These are phyloP conservation scores for Begonia masoniana DNA, from an alignment of 306 rosid species.

Conservation along the genomic window DNA sequence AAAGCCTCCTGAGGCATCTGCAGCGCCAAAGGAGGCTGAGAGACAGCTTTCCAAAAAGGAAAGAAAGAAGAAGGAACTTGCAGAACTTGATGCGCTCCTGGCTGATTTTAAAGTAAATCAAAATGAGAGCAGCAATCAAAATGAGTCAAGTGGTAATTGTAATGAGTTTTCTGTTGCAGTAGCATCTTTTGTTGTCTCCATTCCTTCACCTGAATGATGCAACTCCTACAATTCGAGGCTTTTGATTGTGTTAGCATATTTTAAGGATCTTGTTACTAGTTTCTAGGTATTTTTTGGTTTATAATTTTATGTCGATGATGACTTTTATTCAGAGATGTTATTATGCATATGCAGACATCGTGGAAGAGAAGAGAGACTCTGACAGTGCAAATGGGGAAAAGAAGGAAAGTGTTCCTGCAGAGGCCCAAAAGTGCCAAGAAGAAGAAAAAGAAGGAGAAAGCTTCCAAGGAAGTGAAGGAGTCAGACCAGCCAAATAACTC, in stretches of 20 bases:
- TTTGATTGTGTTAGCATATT: too few relatives aligned
- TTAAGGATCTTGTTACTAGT: too few relatives aligned
- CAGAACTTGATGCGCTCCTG: conserved; percentile 86
- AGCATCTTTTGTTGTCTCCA: neutral
- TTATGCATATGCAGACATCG: conserved; percentile 23
- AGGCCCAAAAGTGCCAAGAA: conserved; percentile 63
- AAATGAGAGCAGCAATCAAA: conserved; percentile 52
- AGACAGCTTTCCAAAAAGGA: conserved; percentile 86
- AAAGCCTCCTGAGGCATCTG: conserved; percentile 39
- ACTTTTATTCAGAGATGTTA: too few relatives aligned
- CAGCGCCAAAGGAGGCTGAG: conserved; percentile 64
- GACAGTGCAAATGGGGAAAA: conserved; percentile 27
- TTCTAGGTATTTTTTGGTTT: too few relatives aligned
- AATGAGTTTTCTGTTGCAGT: conserved; percentile 3
- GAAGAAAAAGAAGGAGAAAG: conserved; percentile 91
- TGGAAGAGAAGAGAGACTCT: conserved; percentile 36
- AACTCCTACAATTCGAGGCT: too few relatives aligned
- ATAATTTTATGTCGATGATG: too few relatives aligned
- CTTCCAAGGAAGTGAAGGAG: conserved; percentile 53
- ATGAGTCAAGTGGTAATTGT: conserved; percentile 51
- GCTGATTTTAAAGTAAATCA: conserved; percentile 75
- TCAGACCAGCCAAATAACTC: conserved; percentile 43
- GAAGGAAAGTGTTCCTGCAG: conserved; percentile 39
- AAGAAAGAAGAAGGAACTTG: conserved; percentile 90
- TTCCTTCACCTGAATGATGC: too few relatives aligned